phyloP scores from a whole-genome alignment of 139 green algal genomes.

The Pleodorina starrii region DNA sequence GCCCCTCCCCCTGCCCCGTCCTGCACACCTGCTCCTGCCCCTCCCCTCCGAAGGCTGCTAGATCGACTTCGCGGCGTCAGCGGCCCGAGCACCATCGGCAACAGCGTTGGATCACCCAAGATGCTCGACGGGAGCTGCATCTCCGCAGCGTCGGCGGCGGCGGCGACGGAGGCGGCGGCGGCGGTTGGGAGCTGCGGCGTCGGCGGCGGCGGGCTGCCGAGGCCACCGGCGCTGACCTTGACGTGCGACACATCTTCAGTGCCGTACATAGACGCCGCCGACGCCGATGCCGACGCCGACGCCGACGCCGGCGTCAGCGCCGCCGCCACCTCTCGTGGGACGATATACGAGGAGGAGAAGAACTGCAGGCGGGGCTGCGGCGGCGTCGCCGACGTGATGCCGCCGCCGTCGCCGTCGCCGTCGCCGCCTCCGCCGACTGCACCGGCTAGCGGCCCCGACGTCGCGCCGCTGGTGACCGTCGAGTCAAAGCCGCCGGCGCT shows the following conservation, averaged over 20 bases:
- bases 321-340: neutral
- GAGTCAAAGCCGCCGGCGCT: neutral
- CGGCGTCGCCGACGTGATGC: neutral
- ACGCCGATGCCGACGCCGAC: too few relatives aligned
- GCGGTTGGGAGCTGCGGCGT: neutral
- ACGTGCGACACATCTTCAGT: too few relatives aligned
- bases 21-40: neutral
- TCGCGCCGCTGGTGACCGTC: too few relatives aligned
- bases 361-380: neutral
- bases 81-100: neutral
- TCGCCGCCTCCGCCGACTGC: neutral
- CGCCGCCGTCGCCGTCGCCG: neutral
- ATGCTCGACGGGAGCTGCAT: slow-evolving; percentile 22
- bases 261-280: too few relatives aligned
- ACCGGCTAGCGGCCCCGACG: too few relatives aligned
- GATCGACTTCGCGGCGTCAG: neutral
- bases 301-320: neutral
- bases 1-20: neutral
- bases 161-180: neutral
- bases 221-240: neutral
- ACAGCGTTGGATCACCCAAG: neutral
- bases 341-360: neutral
- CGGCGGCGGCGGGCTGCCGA: neutral
- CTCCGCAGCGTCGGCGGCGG: neutral
- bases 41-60: neutral